Evolutionary conservation across 768 basidiomycete genomes (phyloP).

Genomic region (Naematelia aurantialba): DNA sequence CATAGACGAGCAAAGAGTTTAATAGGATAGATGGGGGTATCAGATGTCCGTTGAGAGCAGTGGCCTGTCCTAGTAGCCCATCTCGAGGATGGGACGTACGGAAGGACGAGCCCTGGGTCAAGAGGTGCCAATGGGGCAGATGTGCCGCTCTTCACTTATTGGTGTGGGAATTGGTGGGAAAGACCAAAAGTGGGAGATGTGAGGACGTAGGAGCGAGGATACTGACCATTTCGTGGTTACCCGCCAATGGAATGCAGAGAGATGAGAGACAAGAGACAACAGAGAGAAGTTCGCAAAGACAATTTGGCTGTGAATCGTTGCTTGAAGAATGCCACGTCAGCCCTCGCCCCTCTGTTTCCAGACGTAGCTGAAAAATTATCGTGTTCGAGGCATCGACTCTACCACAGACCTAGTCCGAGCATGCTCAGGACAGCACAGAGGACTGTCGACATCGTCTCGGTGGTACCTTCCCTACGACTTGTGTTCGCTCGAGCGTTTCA

Average conservation of each 20-base stretch:
- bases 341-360: neutral
- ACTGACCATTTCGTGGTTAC: too few species aligned
- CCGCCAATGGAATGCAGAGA: too few species aligned
- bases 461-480: constrained; percentile 17
- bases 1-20: too few species aligned
- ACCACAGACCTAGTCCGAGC: neutral
- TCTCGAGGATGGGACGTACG: constrained; percentile 5
- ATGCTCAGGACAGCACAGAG: neutral
- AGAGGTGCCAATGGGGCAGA: constrained; percentile 48
- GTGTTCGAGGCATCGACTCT: too few species aligned
- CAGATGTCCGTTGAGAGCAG: constrained; percentile 39
- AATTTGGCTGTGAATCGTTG: neutral
- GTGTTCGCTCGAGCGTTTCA: constrained; percentile 24
- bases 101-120: constrained; percentile 43
- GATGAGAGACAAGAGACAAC: too few species aligned
- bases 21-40: too few species aligned
- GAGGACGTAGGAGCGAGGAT: neutral
- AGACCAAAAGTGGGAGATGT: neutral
- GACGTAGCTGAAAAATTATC: too few species aligned
- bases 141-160: constrained; percentile 44
- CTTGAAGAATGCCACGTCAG: neutral
- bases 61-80: constrained; percentile 12
- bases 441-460: constrained; percentile 4
- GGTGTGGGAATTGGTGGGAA: neutral
- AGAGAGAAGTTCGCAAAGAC: neutral